phyloP scores from a whole-genome alignment of 495 filamentous ascomycete genomes.

The Pyronema omphalodes region DNA sequence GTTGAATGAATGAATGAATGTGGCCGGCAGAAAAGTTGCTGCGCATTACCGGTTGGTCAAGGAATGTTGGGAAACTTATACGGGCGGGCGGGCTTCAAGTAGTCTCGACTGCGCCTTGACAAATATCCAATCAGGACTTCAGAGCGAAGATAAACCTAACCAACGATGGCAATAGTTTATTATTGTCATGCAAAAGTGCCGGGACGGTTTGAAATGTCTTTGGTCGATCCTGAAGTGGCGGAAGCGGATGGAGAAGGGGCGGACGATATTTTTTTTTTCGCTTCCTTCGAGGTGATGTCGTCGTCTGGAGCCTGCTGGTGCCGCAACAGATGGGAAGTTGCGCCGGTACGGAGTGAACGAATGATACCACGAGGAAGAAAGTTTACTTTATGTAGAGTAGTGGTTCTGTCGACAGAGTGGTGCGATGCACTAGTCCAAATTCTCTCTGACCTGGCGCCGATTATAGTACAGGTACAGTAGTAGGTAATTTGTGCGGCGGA shows the following conservation, averaged over 20 bases:
- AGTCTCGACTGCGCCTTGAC: not conserved
- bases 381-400: conserved; percentile 2
- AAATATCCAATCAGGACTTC: not conserved
- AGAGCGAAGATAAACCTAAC: not conserved
- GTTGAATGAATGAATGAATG: conserved; percentile 6
- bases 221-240: conserved; percentile 2
- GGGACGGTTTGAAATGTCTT: conserved; percentile 5
- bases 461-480: conserved; percentile 19
- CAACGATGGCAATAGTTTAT: conserved; percentile 2
- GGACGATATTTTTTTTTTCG: conserved; percentile 13
- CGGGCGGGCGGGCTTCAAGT: conserved; percentile 11
- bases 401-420: conserved; percentile 6
- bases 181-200: conserved; percentile 8
- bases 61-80: conserved; percentile 22
- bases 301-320: conserved; percentile 17
- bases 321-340: conserved; percentile 9
- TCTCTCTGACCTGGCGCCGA: conserved; percentile 12
- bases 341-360: not conserved
- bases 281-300: conserved; percentile 10
- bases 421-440: conserved; percentile 14
- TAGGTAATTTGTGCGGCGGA: conserved; percentile 14
- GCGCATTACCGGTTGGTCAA: conserved; percentile 13
- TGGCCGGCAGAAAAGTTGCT: conserved; percentile 5
- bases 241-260: not conserved
- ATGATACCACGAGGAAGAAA: conserved; percentile 11